Evolutionary conservation across 257 asterid genomes (phyloP), one percentile per base, ranked within the genome.

Genomic region (Salvia rosmarinus): DNA sequence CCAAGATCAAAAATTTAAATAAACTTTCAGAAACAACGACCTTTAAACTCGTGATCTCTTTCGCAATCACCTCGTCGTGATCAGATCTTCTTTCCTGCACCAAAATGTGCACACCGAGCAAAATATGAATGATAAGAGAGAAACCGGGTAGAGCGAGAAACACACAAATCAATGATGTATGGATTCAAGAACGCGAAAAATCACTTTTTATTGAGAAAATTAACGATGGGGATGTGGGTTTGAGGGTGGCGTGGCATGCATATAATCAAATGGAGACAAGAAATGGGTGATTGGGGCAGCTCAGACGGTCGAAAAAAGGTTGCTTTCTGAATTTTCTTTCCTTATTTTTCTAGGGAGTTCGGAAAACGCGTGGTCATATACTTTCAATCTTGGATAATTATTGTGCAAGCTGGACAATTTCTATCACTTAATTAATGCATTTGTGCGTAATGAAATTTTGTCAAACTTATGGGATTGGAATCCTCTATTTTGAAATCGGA

Each of bases 31-130:
- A 80, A 39, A 71, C 17, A 64, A 81, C 88, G 79, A 86, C 85
- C 88, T 81, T 81, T 42, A 71, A 42, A 60, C 25, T 51, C 42
- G 44, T 70, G 79, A 80, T 73, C 82, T 56, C 75, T 73, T 65
- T 14, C 52, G 47, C 78, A 50, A 71, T 70, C 77, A 54, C 73
- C 79, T 68, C 13, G 69, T 63, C 28, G 37, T 2, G 62, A 49
- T 61, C 55, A 73, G 51, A 50, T 67, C 71, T 23, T 35, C 51
- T 32, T 63, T 59, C 47, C 67, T 21, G 51, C 69, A 59, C 66
- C 68, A 47, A 55, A 74, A 65, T 8, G 34, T 46, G 68, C 2
- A 44, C 10, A 61, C 67, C 73, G 50, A 40, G 34, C 44, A 39
- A 63, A 0, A 63, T 23, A 60, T n/a, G 25, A 51, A 40, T 56